Base-by-base conservation (phyloP, 192 early-diverging fungal genomes). In the Kappamyces sp. region DNA sequence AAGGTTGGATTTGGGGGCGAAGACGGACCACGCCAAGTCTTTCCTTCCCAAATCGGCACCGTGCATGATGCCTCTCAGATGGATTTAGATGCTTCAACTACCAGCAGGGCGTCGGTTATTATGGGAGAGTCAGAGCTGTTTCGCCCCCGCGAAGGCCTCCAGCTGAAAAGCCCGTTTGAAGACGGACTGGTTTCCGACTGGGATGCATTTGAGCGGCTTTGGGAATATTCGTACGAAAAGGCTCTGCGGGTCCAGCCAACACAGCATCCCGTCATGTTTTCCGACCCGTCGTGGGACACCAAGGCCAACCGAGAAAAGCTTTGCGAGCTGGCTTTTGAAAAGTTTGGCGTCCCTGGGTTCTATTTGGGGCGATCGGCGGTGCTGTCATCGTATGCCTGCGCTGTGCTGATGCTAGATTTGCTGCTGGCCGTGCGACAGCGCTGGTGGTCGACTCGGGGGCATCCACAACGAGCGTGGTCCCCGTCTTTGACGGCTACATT, bases 1-100 rank as follows among this genome's bases (percentile, higher is more conserved):
- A 90, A 90, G 51, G 93, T 91, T 23, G 97, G 97, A 51, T 97
- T 89, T 72, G 91, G 93, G n/a, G 97, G 97, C 55, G 94, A 98
- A 65, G 94, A 99, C 72, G 78, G 84, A 37, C 97, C 97, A 5
- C 86, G 85, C 60, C 87, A 82, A 0, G 86, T 93, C 33, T 91
- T 91, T 55, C 90, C 93, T 1, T 87, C 91, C 2, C 79, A 70
- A 9, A 82, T 86, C 8, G 94, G 93, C 4, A 83, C 62, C 82
- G 3, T 39, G 34, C 46, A 32, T 8, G 64, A 69, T 44, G 39
- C 65, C 32, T 32, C 41, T 36, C 79, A 80, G 51, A 67, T 61
- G 55, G 60, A 65, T 13, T 65, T 60, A n/a, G 72, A 55, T 13
- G 0, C 38, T 58, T 55, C 57, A 68, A 66, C 41, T 58, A n/a